Evolutionary conservation across 371 early-diverging fungal species (phyloP).

Genomic region (Mortierella sp.): DNA sequence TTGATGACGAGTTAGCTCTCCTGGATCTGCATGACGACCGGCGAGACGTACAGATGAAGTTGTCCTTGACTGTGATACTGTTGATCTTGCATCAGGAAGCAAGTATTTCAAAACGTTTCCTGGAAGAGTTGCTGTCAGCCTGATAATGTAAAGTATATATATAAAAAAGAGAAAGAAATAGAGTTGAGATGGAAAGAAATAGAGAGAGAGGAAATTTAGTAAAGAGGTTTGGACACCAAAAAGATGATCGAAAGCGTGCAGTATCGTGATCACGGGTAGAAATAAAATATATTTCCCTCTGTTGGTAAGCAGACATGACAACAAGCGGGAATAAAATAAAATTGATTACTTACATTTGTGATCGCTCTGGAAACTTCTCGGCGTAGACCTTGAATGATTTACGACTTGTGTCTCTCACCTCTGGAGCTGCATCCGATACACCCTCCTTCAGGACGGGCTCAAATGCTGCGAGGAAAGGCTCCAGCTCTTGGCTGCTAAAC

Average conservation of each 20-base stretch:
- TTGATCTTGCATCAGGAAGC: slow-evolving; percentile 36
- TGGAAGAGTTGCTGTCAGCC: slow-evolving; percentile 40
- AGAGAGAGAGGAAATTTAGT: neutral
- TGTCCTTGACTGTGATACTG: slow-evolving; percentile 17
- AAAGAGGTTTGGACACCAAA: neutral
- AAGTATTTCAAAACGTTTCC: slow-evolving; percentile 50
- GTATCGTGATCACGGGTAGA: neutral
- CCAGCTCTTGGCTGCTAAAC: slow-evolving; percentile 57
- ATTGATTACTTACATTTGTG: slow-evolving; percentile 32
- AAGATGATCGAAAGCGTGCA: neutral
- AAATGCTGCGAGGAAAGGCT: slow-evolving; percentile 52
- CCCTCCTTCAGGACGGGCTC: slow-evolving; percentile 62
- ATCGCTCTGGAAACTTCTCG: slow-evolving; percentile 59
- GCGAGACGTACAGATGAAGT: neutral
- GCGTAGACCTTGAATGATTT: slow-evolving; percentile 61
- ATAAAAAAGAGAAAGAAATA: neutral
- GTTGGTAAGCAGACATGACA: neutral
- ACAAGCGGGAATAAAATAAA: slow-evolving; percentile 1
- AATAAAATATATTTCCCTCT: neutral
- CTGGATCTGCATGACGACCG: slow-evolving; percentile 23
- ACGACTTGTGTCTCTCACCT: slow-evolving; percentile 62
- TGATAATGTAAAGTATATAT: slow-evolving; percentile 1
- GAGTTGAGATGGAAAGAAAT: neutral
- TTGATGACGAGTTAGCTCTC: slow-evolving; percentile 38
- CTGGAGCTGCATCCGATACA: slow-evolving; percentile 64